Conservation (phyloP, 2,329 filamentous ascomycete genomes). For the Neoscytalidium dimidiatum region DNA sequence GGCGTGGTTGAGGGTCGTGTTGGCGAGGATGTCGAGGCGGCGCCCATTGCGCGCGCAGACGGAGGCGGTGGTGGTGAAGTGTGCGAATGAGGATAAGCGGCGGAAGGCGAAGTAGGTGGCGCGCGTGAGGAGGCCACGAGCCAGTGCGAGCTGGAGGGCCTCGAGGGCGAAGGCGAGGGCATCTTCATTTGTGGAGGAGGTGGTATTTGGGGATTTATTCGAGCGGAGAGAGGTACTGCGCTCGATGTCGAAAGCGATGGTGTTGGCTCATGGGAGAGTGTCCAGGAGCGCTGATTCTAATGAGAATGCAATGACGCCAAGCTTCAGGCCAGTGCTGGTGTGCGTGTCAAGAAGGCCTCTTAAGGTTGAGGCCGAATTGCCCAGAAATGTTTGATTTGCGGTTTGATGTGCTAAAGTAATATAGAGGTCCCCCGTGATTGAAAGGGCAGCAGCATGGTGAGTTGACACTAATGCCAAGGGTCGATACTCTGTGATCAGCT, state of each 20-base stretch:
- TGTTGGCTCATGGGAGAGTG: too few relatives aligned
- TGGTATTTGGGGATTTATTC: background rate
- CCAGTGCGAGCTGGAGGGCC: background rate
- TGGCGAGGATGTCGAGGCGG: background rate
- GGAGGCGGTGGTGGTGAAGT: background rate
- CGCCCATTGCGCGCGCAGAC: background rate
- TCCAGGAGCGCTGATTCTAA: too few relatives aligned
- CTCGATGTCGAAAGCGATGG: too few relatives aligned
- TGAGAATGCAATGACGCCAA: too few relatives aligned
- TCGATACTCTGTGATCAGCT: slow-evolving; percentile 19
- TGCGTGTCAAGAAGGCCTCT: background rate
- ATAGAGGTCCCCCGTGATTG: slow-evolving; percentile 19
- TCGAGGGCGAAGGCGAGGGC: background rate
- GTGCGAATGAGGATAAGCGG: background rate
- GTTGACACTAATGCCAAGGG: slow-evolving; percentile 16
- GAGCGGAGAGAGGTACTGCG: too few relatives aligned
- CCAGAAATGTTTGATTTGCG: slow-evolving; percentile 1
- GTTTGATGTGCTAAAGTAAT: slow-evolving; percentile 15
- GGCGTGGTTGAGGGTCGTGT: background rate
- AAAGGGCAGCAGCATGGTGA: slow-evolving; percentile 14
- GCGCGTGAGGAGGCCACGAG: background rate
- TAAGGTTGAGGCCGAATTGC: background rate
- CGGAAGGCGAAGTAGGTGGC: background rate
- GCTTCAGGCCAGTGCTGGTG: too few relatives aligned
- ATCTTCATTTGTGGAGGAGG: background rate